Evolutionary conservation across 2,329 filamentous ascomycete genomes (phyloP), one percentile per base, ranked within the genome.

Genomic region (Alternaria sp.): DNA sequence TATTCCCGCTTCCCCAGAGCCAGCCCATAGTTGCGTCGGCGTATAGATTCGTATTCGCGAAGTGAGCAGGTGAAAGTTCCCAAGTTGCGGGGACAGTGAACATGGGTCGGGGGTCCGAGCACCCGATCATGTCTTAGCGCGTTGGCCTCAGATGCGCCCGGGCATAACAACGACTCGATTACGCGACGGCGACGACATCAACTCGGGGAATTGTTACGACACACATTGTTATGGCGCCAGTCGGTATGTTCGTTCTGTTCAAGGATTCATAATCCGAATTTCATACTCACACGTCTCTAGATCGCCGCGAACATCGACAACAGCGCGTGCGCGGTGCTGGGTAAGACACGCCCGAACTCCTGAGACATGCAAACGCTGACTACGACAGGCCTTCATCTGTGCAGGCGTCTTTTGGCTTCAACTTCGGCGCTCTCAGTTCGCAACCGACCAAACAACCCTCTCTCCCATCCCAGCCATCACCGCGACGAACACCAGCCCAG

Each of bases 301-400:
- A 82, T 75, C 83, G 85, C 76, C 81, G 84, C 73, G 85, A 87
- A 79, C 84, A 84, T 73, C 82, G 82, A 72, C 83, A 84, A 73
- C 85, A 86, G 83, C 85, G 85, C 77, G 83, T 86, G 77, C 85
- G 85, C 72, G 85, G 85, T 75, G 85, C 85, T 74, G 85, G 82
- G 85, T 87, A 83, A 73, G 83, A 73, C 72, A 58, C 9, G 70
- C 69, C 12, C 43, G 26, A 23, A n/a, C 28, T 32, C 56, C 32
- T 45, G 21, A 56, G n/a, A 46, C 45, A 25, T 43, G 50, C 25
- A 32, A 36, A 58, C 54, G 62, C 72, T 76, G 59, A 81, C 65
- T 66, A 21, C 36, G 43, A 60, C 68, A 86, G 84, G 49, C 80
- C 81, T 65, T 83, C 83, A 60, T 81, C 82, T 64, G 59, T 84